These are phyloP conservation scores for Monilinia aucupariae DNA, from an alignment of 2,329 filamentous ascomycete genomes.

Conservation along the genomic window DNA sequence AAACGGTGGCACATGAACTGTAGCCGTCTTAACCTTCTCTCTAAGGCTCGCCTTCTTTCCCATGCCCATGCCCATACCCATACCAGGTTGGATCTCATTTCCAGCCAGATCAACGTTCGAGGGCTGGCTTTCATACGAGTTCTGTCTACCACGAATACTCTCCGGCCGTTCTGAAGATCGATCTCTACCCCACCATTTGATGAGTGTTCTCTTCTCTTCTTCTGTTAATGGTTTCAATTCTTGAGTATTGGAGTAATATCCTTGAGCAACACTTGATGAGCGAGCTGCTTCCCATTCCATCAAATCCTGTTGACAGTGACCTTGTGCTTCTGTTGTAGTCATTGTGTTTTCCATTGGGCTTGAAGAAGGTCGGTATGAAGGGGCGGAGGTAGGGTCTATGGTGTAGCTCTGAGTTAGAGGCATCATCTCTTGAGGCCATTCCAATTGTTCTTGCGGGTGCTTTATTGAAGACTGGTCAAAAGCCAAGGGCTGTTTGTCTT, in stretches of 20 bases:
- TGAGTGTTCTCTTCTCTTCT: constrained; percentile 12
- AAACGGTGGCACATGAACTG: constrained; percentile 15
- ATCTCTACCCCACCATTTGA: constrained; percentile 17
- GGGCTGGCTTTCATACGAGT: constrained; percentile 3
- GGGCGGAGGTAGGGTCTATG: not conserved
- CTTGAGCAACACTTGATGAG: constrained; percentile 11
- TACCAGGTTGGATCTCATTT: not conserved
- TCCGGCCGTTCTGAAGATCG: constrained; percentile 14
- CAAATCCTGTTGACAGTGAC: not conserved
- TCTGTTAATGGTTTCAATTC: constrained; percentile 13
- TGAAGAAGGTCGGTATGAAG: constrained; percentile 6
- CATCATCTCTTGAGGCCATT: not conserved
- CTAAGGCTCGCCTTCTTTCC: constrained; percentile 9
- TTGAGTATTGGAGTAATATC: constrained; percentile 7
- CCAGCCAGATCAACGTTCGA: not conserved
- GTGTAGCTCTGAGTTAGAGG: not conserved
- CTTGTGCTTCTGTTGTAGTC: not conserved
- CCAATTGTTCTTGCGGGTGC: not conserved
- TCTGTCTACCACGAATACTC: constrained; percentile 14
- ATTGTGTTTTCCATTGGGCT: constrained; percentile 16
- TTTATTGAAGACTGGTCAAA: not conserved
- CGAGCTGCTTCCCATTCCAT: constrained; percentile 16
- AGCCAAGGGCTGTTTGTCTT: not conserved
- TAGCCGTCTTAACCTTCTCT: constrained; percentile 12
- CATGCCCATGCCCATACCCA: not conserved